Base-by-base conservation (phyloP, 139 green algal species). In the Trebouxia sp. region DNA sequence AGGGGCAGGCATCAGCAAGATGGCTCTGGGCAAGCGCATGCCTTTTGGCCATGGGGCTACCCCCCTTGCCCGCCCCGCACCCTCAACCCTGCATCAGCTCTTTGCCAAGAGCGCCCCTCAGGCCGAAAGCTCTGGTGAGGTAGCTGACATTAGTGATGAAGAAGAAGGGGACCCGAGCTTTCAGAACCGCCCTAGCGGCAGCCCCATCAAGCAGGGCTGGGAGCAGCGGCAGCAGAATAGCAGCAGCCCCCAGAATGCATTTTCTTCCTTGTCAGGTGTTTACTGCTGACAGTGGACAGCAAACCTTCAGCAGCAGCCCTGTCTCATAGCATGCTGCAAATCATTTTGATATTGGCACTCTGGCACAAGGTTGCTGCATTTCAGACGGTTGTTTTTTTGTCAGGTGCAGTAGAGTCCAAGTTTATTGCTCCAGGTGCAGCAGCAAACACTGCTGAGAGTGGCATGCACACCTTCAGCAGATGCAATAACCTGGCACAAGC, bases 41-140 rank as follows among this genome's bases (percentile, higher is more conserved):
- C 58, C 58, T 35, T 72, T 72, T 72, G 62, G 62, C 9, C 32
- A 12, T 12, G 62, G 12, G 5, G 9, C 32, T 14, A 1, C 62
- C 37, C 20, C 32, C n/a, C 62, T 45, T 43, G 7, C 62, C 32
- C 35, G 62, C 12, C 69, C 69, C n/a, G 39, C 69, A 7, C 69
- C 69, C 1, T 39, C 69, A 1, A 38, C 69, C 69, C 42, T 77
- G 24, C 69, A 77, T 20, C 42, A 77, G 39, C 69, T 77, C 0
- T 77, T 77, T 56, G 39, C 69, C 69, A 51, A 3, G 39, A 30
- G 32, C 11, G 32, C 32, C 35, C 62, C 62, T n/a, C 32, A 45
- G 12, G 32, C 32, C 17, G 62, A 72, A 72, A 72, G 62, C 32
- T 72, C 62, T 45, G 62, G 62, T 8, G 62, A 72, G 62, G 43